Conservation (phyloP, 164 flowering plant species). For the Stephania japonica region DNA sequence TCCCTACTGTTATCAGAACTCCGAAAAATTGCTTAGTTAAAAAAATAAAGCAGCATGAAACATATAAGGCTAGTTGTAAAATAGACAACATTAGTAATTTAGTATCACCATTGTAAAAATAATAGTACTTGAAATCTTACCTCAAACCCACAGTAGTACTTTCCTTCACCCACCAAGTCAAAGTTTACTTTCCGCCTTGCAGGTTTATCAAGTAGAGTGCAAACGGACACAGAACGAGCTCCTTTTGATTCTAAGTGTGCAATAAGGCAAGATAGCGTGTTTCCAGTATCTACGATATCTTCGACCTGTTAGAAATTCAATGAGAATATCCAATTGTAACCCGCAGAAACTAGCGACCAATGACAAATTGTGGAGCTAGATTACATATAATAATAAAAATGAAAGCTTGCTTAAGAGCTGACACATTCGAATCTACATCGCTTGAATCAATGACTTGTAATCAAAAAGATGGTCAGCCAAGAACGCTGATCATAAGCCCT, state of each 20-base stretch:
- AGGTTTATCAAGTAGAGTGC: constrained; percentile 83
- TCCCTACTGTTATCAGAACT: background rate
- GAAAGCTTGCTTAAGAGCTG: background rate
- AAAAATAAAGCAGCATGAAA: background rate
- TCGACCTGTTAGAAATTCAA: constrained; percentile 50
- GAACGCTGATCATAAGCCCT: too few species aligned
- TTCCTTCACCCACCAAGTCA: constrained; percentile 71
- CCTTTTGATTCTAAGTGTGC: constrained; percentile 61
- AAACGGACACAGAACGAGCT: constrained; percentile 82
- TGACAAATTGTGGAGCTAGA: too few species aligned
- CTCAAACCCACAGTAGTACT: constrained; percentile 77
- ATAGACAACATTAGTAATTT: background rate
- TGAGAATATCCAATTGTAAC: background rate
- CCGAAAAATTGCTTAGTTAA: background rate
- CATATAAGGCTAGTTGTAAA: background rate
- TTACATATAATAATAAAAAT: too few species aligned
- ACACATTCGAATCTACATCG: background rate
- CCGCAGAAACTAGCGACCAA: background rate
- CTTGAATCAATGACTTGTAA: too few species aligned
- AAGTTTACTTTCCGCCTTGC: constrained; percentile 56
- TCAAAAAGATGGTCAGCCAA: too few species aligned
- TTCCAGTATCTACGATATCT: constrained; percentile 93
- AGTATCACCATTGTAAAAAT: background rate
- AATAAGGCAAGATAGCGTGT: constrained; percentile 59
- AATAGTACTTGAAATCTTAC: constrained; percentile 24